Evolutionary conservation across 2,329 filamentous ascomycete genomes (phyloP).

Genomic region (Chrysoporthe cubensis): DNA sequence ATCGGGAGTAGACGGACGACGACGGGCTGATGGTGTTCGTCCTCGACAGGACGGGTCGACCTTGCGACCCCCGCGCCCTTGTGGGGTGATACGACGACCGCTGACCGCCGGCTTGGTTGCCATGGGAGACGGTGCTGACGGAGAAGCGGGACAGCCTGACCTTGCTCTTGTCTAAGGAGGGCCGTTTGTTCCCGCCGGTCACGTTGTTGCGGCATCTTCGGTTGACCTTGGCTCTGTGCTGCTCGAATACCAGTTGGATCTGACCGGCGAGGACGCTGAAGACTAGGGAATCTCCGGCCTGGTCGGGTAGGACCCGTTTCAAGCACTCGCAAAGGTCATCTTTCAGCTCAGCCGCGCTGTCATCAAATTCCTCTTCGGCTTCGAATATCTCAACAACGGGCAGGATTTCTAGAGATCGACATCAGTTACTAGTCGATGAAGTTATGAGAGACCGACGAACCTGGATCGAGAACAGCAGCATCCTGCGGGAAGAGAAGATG

Average conservation of each 20-base stretch:
- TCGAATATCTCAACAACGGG: conserved; percentile 26
- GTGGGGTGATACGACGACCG: conserved; percentile 9
- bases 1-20: conserved; percentile 24
- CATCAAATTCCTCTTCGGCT: conserved; percentile 27
- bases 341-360: conserved; percentile 26
- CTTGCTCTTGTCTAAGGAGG: conserved; percentile 12
- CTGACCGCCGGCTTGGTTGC: conserved; percentile 13
- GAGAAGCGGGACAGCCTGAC: conserved; percentile 19
- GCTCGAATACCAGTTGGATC: conserved; percentile 28
- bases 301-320: conserved; percentile 22
- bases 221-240: conserved; percentile 27
- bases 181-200: background rate
- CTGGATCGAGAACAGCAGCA: conserved; percentile 19
- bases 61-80: background rate
- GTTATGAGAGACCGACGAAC: conserved; percentile 1
- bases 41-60: conserved; percentile 6
- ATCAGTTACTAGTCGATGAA: conserved; percentile 2
- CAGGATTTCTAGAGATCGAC: conserved; percentile 15
- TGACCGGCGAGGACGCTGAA: conserved; percentile 25
- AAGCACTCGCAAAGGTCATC: conserved; percentile 24
- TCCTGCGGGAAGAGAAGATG: conserved; percentile 26
- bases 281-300: conserved; percentile 19
- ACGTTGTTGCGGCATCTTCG: conserved; percentile 22
- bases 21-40: conserved; percentile 19
- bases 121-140: background rate